Percentiles rank a stretch among this genome's conserved stretches.
These are phyloP conservation scores for Hypoxylon sp. DNA, from an alignment of 2,329 filamentous ascomycete genomes.

Conservation along the genomic window DNA sequence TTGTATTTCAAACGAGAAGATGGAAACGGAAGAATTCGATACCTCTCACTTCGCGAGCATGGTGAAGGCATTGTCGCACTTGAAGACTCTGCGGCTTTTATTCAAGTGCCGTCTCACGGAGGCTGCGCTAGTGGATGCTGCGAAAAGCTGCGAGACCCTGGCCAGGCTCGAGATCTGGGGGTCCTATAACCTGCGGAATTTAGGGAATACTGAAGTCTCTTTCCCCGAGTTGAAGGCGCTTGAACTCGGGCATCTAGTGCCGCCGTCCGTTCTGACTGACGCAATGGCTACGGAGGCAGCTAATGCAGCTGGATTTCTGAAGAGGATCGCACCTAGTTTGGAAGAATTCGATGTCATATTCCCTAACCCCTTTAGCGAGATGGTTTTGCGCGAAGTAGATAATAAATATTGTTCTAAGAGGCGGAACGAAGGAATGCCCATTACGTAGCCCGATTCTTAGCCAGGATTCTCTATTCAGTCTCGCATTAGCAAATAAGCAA, in stretches of 20 bases:
- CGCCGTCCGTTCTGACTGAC: background rate
- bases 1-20: background rate
- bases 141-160: background rate
- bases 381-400: conserved; percentile 4
- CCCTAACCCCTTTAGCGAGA: conserved; percentile 2
- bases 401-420: background rate
- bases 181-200: conserved; percentile 2
- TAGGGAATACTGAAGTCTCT: background rate
- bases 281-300: background rate
- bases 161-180: conserved; percentile 9
- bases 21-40: background rate
- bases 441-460: background rate
- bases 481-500: background rate
- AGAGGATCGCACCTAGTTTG: conserved; percentile 10
- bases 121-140: conserved; percentile 11
- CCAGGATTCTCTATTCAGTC: background rate
- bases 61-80: background rate
- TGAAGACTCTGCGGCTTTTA: conserved; percentile 2
- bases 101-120: conserved; percentile 18
- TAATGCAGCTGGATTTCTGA: conserved; percentile 7
- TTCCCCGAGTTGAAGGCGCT: conserved; percentile 10
- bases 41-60: conserved; percentile 4
- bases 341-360: conserved; percentile 14
- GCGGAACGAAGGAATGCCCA: background rate
- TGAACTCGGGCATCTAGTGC: conserved; percentile 1